Base-by-base conservation (phyloP, 1,284 basidiomycete genomes). In the Sporisorium graminicola region DNA sequence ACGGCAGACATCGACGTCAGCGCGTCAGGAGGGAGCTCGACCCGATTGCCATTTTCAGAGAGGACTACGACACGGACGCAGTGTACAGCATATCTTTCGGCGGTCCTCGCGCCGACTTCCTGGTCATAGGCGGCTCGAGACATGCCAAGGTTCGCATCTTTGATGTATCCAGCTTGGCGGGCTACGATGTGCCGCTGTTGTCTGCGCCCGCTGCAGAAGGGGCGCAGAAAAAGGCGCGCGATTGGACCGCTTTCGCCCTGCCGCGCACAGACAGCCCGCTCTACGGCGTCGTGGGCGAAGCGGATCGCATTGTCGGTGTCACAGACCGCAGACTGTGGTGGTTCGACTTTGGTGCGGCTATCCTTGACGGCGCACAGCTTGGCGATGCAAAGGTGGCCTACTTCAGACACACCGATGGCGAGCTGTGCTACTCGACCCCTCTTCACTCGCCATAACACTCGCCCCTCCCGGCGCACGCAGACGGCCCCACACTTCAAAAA, bases 61-160 rank as follows among this genome's bases (percentile, higher is more conserved):
- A 69, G 2, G 49, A 57, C 6, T 70, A 61, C 42, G 66, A 71
- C 14, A 42, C 55, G 22, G 59, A 65, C n/a, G 43, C 78, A 3
- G 51, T 79, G 43, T 79, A 77, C 68, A 58, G 58, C 16, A 22
- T 79, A 12, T 20, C 43, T 0, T 68, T 79, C 20, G 78, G 64
- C 9, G 78, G 75, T 0, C 59, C 68, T 0, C 7, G 18, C 0
- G 52, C 51, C 2, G 58, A 53, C 12, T 8, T 43, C 24, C 37
- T 78, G n/a, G 35, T 76, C 0, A 69, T 71, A 1, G 76, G 73
- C 10, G 63, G 59, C 0, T 42, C 65, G 16, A 40, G 62, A 29
- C 65, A 73, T 40, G 59, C 62, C 4, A 52, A 63, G 42, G 62
- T 76, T 18, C 40, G 69, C 12, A 40, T 69, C 4, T 75, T 71